Evolutionary conservation across 306 rosid species (phyloP), one percentile per base, ranked within the genome.

Genomic region (Fragaria nilgerrensis): DNA sequence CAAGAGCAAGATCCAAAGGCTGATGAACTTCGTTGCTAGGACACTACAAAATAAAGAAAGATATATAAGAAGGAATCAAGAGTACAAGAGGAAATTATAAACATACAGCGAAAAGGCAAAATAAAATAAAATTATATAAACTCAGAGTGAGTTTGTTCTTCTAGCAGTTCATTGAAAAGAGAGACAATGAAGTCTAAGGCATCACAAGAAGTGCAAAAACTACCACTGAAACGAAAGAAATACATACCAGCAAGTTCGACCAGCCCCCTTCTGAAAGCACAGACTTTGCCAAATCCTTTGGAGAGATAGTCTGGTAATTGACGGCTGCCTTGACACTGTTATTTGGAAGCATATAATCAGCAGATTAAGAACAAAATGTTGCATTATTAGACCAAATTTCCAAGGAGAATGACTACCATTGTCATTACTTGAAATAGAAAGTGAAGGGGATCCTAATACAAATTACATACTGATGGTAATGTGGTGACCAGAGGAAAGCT

Each of bases 401-500:
- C 41, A 37, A 37, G 41, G 41, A 37, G 41, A 37, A 37, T 37
- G 41, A 37, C 41, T 37, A 39, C 2, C 43, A 39, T 6, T 1
- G 43, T 39, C 43, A 39, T 39, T 39, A 39, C 43, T 39, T 39
- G 45, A 43, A 9, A 9, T 0, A 44, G 48, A 10, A 44, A 44
- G 48, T 9, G 48, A 44, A 44, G 3, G 3, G 66, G 36, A 32
- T 32, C 36, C 36, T 2, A 61, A 43, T 7, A 73, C 25, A 23
- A 44, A 44, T 44, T 39, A 44, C 75, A n/a, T 64, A 86, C 90
- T 77, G 73, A 48, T 80, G 69, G 65, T 83, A 85, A 78, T 90
- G 86, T 22, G 95, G 87, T 2, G 96, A 90, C 98, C 98, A 94
- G 68, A 94, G 91, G 59, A 94, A 90, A 55, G 98, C 98, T 5